Evolutionary conservation across 768 basidiomycete species (phyloP).

Genomic region (Russula sp.): DNA sequence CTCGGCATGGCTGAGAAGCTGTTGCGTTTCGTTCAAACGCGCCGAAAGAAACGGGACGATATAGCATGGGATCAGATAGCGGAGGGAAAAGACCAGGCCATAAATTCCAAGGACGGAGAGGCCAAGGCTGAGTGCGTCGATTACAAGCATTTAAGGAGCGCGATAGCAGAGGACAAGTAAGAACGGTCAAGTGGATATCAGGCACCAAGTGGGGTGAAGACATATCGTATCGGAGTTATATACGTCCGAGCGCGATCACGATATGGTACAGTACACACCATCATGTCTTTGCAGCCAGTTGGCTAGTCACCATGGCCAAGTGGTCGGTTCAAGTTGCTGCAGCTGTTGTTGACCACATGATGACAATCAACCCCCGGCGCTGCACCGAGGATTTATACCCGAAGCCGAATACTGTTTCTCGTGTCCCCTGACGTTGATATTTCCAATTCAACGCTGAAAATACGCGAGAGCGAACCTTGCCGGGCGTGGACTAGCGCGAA

Average conservation of each 20-base stretch:
- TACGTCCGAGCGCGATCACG: neutral
- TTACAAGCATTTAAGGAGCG: neutral
- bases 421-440: no score
- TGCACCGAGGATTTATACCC: no score
- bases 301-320: no score
- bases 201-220: neutral
- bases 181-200: neutral
- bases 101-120: neutral
- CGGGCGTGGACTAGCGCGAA: no score
- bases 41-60: neutral
- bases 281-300: neutral
- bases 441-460: no score
- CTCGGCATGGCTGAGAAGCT: slow-evolving; percentile 3
- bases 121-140: neutral
- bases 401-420: no score
- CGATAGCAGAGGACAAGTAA: neutral
- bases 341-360: no score
- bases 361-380: no score
- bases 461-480: no score
- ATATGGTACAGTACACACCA: neutral
- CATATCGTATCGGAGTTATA: neutral
- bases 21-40: neutral
- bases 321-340: no score
- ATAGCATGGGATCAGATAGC: neutral
- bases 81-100: neutral